phyloP scores from a whole-genome alignment of 2,329 filamentous ascomycete species.

The Byssoonygena ceratinophila region DNA sequence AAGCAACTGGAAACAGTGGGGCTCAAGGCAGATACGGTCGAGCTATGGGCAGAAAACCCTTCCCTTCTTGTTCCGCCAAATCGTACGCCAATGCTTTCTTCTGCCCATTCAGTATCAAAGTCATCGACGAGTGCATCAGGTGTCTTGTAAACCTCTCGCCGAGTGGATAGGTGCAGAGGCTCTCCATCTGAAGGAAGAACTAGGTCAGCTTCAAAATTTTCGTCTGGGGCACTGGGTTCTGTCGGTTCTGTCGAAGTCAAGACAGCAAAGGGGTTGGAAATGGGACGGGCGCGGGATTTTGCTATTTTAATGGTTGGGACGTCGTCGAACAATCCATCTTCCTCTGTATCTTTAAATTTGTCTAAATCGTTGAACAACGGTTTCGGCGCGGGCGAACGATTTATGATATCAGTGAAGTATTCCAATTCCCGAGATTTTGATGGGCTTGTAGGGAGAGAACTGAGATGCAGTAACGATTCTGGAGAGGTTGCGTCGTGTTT shows the following conservation, averaged over 20 bases:
- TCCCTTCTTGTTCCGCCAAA: constrained; percentile 79
- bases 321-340: constrained; percentile 54
- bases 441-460: constrained; percentile 36
- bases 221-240: constrained; percentile 37
- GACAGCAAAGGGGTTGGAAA: constrained; percentile 44
- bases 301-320: constrained; percentile 58
- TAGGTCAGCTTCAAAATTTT: constrained; percentile 63
- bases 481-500: constrained; percentile 54
- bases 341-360: constrained; percentile 51
- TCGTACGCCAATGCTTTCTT: constrained; percentile 82
- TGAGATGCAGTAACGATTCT: constrained; percentile 57
- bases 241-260: constrained; percentile 41
- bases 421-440: constrained; percentile 26
- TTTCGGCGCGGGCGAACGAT: constrained; percentile 41
- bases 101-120: constrained; percentile 74
- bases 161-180: constrained; percentile 50
- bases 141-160: constrained; percentile 52
- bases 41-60: constrained; percentile 68
- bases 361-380: constrained; percentile 48
- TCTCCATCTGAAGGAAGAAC: constrained; percentile 59
- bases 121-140: constrained; percentile 58
- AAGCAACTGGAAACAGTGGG: constrained; percentile 87
- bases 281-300: constrained; percentile 46
- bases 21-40: constrained; percentile 77
- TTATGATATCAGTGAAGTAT: constrained; percentile 21